Evolutionary conservation across 192 early-diverging fungal genomes (phyloP), one percentile per base, ranked within the genome.

Genomic region (Backusella psychrophila): DNA sequence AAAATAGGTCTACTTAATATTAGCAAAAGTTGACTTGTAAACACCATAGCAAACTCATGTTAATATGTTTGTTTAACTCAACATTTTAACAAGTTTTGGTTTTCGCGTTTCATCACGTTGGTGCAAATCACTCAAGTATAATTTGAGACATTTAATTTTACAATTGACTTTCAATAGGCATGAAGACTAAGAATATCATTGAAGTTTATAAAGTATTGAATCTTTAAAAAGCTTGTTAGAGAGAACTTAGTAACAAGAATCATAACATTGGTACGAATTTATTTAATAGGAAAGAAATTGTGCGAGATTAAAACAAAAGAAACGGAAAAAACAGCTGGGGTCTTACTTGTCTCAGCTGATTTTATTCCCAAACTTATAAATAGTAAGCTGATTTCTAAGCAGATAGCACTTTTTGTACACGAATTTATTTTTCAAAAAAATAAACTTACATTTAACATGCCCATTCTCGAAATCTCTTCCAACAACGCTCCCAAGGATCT

Each of bases 401-500:
- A 59, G 21, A 59, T 74, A 63, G 11, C 1, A 34, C n/a, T 53
- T 29, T 74, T 33, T 33, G 33, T 74, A 33, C 38, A 35, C 38
- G 12, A 41, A 14, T 23, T 46, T 39, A 9, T 29, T 63, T 63
- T 63, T 63, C 11, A 63, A 63, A 29, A 63, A 63, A 63, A 63
- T 29, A 63, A n/a, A 3, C 15, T 3, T 12, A 59, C 56, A 59
- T 59, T 29, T 23, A 67, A 17, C 9, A 82, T 82, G 81, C 81
- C 81, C 67, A 69, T 77, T 78, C 77, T 82, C 26, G 81, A 82
- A 72, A 72, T 82, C 66, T 68, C 69, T 29, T 53, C 69, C 49
- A 69, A 78, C 21, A 46, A 63, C 4, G 52, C 73, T 35, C 81
- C 77, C 69, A 78, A 75, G 36, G 75, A 82, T 70, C 31, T 82